These are phyloP conservation scores for Melampsora larici-populina DNA, from an alignment of 1,284 basidiomycete genomes.

Conservation along the genomic window DNA sequence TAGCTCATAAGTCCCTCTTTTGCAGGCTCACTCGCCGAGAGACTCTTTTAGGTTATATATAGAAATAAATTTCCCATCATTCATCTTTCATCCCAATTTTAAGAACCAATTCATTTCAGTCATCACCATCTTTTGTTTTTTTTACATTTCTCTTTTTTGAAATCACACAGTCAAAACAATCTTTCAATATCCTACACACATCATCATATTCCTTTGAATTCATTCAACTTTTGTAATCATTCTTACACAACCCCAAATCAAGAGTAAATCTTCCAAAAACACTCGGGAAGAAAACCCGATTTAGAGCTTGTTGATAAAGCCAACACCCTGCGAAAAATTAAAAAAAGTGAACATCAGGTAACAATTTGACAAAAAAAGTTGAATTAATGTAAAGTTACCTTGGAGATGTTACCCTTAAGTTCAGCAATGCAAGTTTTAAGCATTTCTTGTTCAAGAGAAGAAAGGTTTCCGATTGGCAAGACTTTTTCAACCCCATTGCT, in stretches of 20 bases:
- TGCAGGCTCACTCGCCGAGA: too few relatives aligned
- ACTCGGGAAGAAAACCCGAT: neutral
- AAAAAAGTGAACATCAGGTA: neutral
- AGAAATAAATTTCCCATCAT: too few relatives aligned
- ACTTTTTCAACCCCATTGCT: constrained; percentile 33
- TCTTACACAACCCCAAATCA: neutral
- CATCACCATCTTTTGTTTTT: too few relatives aligned
- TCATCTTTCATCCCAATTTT: too few relatives aligned
- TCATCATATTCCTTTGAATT: too few relatives aligned
- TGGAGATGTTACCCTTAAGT: constrained; percentile 37
- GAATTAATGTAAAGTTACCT: constrained; percentile 4
- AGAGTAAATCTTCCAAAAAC: neutral
- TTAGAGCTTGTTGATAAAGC: constrained; percentile 19
- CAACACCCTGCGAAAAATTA: constrained; percentile 1
- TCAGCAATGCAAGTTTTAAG: constrained; percentile 35
- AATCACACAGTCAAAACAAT: too few relatives aligned
- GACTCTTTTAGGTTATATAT: too few relatives aligned
- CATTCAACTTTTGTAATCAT: too few relatives aligned
- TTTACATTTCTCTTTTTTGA: too few relatives aligned
- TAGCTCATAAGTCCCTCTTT: too few relatives aligned
- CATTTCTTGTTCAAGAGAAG: constrained; percentile 34
- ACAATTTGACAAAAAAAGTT: neutral
- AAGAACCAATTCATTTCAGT: too few relatives aligned
- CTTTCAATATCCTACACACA: too few relatives aligned
- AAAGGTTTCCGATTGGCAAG: constrained; percentile 29